Conservation (phyloP, 805 yeast species). For the Kodamaea leandrae region DNA sequence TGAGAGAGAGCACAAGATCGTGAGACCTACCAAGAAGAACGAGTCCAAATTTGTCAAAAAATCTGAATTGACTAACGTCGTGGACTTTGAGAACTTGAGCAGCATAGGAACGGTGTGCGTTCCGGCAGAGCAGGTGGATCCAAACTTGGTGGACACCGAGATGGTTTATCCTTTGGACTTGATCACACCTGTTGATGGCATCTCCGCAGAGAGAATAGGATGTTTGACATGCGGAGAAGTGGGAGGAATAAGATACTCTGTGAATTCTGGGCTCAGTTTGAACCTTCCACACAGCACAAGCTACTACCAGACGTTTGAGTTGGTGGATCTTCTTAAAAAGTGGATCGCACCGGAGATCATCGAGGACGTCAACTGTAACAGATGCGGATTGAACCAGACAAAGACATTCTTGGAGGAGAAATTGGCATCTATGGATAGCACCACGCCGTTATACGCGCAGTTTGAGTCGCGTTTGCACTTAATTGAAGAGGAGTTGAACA, state of each 20-base stretch:
- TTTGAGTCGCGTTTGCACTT: slow-evolving; percentile 29
- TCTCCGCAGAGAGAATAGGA: slow-evolving; percentile 84
- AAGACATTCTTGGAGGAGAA: slow-evolving; percentile 46
- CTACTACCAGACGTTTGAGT: slow-evolving; percentile 30
- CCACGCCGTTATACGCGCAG: slow-evolving; percentile 36
- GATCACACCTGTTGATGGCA: slow-evolving; percentile 89
- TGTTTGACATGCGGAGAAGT: slow-evolving; percentile 89
- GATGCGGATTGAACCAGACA: slow-evolving; percentile 77
- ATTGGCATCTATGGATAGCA: slow-evolving; percentile 26
- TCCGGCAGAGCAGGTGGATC: slow-evolving; percentile 76
- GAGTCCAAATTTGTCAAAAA: slow-evolving; percentile 20
- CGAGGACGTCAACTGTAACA: slow-evolving; percentile 90
- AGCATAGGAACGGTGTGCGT: slow-evolving; percentile 63
- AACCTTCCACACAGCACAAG: slow-evolving; percentile 56
- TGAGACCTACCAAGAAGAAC: slow-evolving; percentile 10
- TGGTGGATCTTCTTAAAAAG: slow-evolving; percentile 55
- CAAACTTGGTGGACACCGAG: slow-evolving; percentile 49
- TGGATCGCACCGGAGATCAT: slow-evolving; percentile 83
- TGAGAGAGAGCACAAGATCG: slow-evolving; percentile 49
- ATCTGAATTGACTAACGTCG: slow-evolving; percentile 22
- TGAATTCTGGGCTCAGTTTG: slow-evolving; percentile 69
- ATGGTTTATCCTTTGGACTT: slow-evolving; percentile 54
- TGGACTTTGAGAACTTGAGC: slow-evolving; percentile 49
- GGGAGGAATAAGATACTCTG: slow-evolving; percentile 86
- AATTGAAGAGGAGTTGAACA: slow-evolving; percentile 48